Conservation (phyloP, 1,284 basidiomycete species). For the Kwoniella shivajii region DNA sequence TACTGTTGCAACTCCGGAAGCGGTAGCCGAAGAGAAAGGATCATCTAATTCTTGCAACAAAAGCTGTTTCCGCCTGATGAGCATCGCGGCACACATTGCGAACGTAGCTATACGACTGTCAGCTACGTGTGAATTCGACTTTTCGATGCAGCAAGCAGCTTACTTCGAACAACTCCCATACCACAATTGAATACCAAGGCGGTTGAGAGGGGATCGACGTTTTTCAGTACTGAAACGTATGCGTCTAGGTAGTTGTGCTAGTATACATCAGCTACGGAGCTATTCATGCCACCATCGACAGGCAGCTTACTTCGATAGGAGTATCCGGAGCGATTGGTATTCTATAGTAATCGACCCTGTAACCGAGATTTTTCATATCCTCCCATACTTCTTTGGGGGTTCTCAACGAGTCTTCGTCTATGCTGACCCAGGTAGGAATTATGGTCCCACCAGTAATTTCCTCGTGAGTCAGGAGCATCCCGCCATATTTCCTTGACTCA, state of each 20-base stretch:
- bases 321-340: constrained; percentile 91
- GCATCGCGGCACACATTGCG: constrained; percentile 91
- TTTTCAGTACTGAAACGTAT: constrained; percentile 79
- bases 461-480: constrained; percentile 85
- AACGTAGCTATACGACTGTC: constrained; percentile 66
- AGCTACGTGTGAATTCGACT: background rate
- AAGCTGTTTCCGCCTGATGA: constrained; percentile 84
- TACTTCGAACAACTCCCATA: constrained; percentile 87
- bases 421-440: constrained; percentile 91
- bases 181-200: constrained; percentile 95
- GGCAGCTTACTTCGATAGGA: constrained; percentile 68
- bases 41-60: constrained; percentile 75
- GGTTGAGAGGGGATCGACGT: constrained; percentile 76
- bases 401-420: constrained; percentile 79
- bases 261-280: constrained; percentile 12
- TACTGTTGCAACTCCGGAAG: constrained; percentile 49
- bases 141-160: constrained; percentile 17
- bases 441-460: constrained; percentile 78
- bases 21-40: constrained; percentile 60
- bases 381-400: constrained; percentile 89
- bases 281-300: background rate
- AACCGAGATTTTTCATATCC: constrained; percentile 75
- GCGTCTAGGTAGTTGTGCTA: constrained; percentile 93
- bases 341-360: constrained; percentile 83
- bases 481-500: constrained; percentile 83